phyloP scores from a whole-genome alignment of 2,329 filamentous ascomycete genomes.

The Scedosporium minutisporum region DNA sequence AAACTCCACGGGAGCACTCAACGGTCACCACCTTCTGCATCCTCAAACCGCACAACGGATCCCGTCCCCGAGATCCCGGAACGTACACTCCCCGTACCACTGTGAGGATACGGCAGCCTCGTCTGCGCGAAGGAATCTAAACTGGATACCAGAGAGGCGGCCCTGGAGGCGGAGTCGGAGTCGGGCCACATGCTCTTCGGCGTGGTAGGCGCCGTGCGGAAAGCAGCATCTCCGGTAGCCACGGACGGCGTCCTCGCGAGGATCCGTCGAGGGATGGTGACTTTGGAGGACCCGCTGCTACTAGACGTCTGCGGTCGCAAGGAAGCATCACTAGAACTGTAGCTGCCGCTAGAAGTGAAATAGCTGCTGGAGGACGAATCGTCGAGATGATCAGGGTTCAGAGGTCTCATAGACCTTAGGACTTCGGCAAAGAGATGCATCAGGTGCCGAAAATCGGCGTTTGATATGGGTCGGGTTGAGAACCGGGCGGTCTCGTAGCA shows the following conservation, averaged over 20 bases:
- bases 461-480: conserved; percentile 58
- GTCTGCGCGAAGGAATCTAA: conserved; percentile 32
- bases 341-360: not conserved
- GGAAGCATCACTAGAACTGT: not conserved
- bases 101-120: conserved; percentile 27
- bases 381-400: conserved; percentile 45
- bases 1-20: conserved; percentile 11
- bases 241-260: conserved; percentile 30
- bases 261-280: conserved; percentile 20
- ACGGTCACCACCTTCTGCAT: conserved; percentile 27
- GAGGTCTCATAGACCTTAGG: conserved; percentile 61
- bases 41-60: conserved; percentile 36
- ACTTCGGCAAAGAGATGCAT: conserved; percentile 82
- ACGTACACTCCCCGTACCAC: conserved; percentile 28
- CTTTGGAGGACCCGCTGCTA: not conserved
- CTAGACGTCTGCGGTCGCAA: not conserved
- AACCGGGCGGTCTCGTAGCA: conserved; percentile 82
- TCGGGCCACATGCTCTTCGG: conserved; percentile 28
- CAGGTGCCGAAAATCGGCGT: conserved; percentile 61
- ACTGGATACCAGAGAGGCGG: conserved; percentile 21
- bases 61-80: conserved; percentile 26
- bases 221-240: conserved; percentile 28
- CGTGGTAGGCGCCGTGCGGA: conserved; percentile 45
- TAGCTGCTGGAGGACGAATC: not conserved
- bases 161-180: conserved; percentile 17